Base-by-base conservation (phyloP, 805 yeast genomes). In the Kuraishia cidri region DNA sequence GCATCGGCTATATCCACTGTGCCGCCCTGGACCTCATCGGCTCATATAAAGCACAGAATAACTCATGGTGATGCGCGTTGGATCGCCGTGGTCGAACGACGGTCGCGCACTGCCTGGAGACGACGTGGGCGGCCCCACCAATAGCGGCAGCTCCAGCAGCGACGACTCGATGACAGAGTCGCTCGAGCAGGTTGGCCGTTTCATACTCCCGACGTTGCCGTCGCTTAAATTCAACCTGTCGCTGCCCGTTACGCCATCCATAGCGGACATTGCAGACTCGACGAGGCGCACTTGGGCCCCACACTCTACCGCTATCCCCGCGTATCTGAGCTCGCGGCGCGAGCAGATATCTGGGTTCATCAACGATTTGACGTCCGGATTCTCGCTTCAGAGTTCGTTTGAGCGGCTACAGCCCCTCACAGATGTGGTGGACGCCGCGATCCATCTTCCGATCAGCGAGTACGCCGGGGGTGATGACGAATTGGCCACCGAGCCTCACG, bases 141-240 rank as follows among this genome's bases (percentile, higher is more conserved):
- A n/a, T n/a, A n/a, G n/a, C n/a, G 23, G 10, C 23, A 20, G 23
- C 9, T 20, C 23, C 23, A 10, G 10, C 23, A 20, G 23, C 23
- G 64, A 49, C 19, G 50, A 64, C 43, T 64, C 69, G 0, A 41
- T 72, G 22, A 58, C 71, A 0, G 58, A 54, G 15, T 72, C 71
- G 7, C 49, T 75, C 31, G 74, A 75, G 33, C 68, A 61, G 38
- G 67, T 75, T 12, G 82, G 82, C 0, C 45, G 58, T 20, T 61
- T 51, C 18, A 23, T 38, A 9, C 38, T 52, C 13, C 55, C 56
- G 7, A 35, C 28, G 44, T 29, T 36, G 32, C 14, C 23, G 7
- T 17, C 31, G 23, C 14, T 28, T 5, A 26, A 15, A 12, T n/a
- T n/a, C n/a, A 26, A 7, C 12, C 17, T 13, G 17, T 12, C 19